phyloP scores from a whole-genome alignment of 495 filamentous ascomycete genomes.

The Penicillium steckii region DNA sequence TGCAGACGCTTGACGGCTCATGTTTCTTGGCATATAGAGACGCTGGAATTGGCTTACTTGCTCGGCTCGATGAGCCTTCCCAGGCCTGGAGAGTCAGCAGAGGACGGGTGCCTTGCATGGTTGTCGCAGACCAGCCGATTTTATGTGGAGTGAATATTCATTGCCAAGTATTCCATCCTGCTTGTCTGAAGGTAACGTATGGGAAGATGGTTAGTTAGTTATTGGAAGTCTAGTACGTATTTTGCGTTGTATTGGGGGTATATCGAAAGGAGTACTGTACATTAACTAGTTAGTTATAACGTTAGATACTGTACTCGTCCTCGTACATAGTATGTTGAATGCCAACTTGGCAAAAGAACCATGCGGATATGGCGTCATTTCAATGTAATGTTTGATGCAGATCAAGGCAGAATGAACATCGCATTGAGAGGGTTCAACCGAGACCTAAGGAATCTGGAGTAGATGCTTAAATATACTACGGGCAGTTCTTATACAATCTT shows the following conservation, averaged over 20 bases:
- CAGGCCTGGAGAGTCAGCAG: background rate
- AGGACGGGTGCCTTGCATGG: constrained; percentile 14
- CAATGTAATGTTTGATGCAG: too few species aligned
- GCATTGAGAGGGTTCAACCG: background rate
- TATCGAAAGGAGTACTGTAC: too few species aligned
- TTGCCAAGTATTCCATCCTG: background rate
- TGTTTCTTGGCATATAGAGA: constrained; percentile 22
- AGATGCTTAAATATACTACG: background rate
- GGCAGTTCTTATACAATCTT: too few species aligned
- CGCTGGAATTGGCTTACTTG: constrained; percentile 6
- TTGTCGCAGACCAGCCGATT: constrained; percentile 5
- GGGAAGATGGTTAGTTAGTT: too few species aligned
- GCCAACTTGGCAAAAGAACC: too few species aligned
- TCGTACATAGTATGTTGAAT: too few species aligned
- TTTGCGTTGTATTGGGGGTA: too few species aligned
- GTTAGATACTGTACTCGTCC: too few species aligned
- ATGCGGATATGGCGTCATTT: constrained; percentile 2
- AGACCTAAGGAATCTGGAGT: background rate
- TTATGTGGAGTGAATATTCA: background rate
- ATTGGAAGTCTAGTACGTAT: too few species aligned
- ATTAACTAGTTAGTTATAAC: too few species aligned
- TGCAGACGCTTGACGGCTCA: constrained; percentile 15
- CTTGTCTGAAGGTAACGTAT: too few species aligned
- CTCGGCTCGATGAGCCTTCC: constrained; percentile 12
- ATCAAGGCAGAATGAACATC: background rate